These are phyloP conservation scores for Fraxinus velutina DNA, from an alignment of 305 asterid species.

Conservation along the genomic window DNA sequence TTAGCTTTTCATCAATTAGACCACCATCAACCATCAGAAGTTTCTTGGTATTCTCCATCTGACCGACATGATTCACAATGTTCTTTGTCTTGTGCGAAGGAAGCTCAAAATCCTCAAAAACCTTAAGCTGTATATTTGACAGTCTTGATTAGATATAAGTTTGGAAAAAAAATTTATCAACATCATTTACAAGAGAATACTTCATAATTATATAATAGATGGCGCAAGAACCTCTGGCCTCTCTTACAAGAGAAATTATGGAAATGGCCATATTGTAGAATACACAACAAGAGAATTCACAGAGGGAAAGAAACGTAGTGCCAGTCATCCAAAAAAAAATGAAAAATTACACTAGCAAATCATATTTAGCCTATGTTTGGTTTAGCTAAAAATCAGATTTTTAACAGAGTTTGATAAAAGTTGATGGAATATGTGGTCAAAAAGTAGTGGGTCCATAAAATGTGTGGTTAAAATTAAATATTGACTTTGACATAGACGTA, in stretches of 20 bases:
- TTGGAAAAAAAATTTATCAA: not conserved
- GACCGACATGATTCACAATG: conserved; percentile 60
- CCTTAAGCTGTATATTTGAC: conserved; percentile 58
- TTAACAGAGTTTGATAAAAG: not conserved
- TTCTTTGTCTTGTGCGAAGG: conserved; percentile 87
- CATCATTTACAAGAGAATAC: not conserved
- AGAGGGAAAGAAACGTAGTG: not conserved
- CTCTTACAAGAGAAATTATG: not conserved
- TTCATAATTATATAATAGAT: not conserved
- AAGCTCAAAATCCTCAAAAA: conserved; percentile 76
- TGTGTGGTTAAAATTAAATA: not conserved
- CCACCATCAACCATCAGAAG: conserved; percentile 81
- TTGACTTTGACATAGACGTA: not conserved
- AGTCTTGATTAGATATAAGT: conserved; percentile 18
- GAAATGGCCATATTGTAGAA: not conserved
- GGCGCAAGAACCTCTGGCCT: not conserved
- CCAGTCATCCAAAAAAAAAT: not conserved
- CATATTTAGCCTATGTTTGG: not conserved
- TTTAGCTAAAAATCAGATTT: not conserved
- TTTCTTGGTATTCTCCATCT: conserved; percentile 70
- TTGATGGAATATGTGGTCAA: too few relatives aligned
- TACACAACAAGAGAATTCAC: not conserved
- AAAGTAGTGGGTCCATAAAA: not conserved
- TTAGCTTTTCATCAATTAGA: conserved; percentile 66
- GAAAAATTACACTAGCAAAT: not conserved